Base-by-base conservation (phyloP, 148 eudicot species). In the Chenopodium suecicum region DNA sequence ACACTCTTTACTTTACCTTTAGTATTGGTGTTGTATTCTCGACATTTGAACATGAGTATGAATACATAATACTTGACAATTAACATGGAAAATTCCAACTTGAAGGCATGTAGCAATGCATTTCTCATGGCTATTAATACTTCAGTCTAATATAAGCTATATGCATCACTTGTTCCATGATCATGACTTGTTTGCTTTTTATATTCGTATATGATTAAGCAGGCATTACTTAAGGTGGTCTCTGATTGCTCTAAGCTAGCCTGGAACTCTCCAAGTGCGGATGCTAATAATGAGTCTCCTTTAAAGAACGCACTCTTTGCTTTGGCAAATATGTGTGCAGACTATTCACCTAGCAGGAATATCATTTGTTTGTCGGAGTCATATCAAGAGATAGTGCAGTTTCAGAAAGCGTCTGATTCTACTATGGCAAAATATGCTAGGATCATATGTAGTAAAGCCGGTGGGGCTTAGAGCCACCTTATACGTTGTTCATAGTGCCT, bases 161-260 rank as follows among this genome's bases (percentile, higher is more conserved):
- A 4, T 62, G 25, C 7, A 62, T 62, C 65, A 62, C 65, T 62
- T 62, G 65, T 19, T 62, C 65, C 65, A 62, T 62, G 65, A 62
- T 62, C 23, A 20, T 62, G 74, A 68, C 75, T 41, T 62, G 13
- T 62, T 62, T 60, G 31, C 19, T 63, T 78, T 79, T 12, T 14
- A 52, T 48, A 16, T 69, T 7, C 11, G 32, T 19, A 10, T 69
- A 11, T 22, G 37, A 63, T 54, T 19, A 32, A 65, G 73, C 93
- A 95, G 98, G 98, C 97, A 66, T 74, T 95, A 77, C 89, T 95
- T 19, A 87, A 88, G 86, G 84, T 95, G 84, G 96, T 92, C 8
- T 88, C 92, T 29, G 93, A 91, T 50, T 95, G 90, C 79, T 89
- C 93, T 0, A 69, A 79, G 70, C 89, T 87, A 66, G 97, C 98